These are phyloP conservation scores for Leccinum subgranulosum DNA, from an alignment of 768 basidiomycete genomes.

Conservation along the genomic window DNA sequence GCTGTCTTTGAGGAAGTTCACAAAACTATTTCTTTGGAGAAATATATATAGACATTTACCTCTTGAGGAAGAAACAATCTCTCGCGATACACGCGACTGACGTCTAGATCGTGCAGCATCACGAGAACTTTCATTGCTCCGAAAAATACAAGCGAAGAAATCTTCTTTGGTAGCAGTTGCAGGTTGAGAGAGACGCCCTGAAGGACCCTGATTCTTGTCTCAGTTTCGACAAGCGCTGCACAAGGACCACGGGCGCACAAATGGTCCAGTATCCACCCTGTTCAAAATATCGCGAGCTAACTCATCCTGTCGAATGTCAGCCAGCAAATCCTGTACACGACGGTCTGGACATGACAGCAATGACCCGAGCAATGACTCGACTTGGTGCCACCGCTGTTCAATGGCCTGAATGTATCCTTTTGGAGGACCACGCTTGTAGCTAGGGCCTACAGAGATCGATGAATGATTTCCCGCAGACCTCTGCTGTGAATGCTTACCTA, in stretches of 20 bases:
- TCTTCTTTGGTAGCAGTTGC: slow-evolving; percentile 70
- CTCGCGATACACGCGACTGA: slow-evolving; percentile 74
- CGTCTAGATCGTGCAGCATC: slow-evolving; percentile 63
- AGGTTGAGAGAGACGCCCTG: slow-evolving; percentile 60
- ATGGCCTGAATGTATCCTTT: slow-evolving; percentile 94
- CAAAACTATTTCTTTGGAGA: neutral
- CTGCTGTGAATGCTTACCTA: slow-evolving; percentile 38
- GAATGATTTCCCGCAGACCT: neutral
- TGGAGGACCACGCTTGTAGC: slow-evolving; percentile 80
- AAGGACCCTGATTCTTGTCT: slow-evolving; percentile 52
- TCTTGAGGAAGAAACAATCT: slow-evolving; percentile 74
- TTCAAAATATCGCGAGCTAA: slow-evolving; percentile 74
- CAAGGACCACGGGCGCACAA: slow-evolving; percentile 43
- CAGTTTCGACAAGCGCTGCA: neutral
- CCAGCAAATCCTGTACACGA: slow-evolving; percentile 57
- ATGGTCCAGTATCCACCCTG: slow-evolving; percentile 77
- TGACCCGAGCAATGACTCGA: slow-evolving; percentile 85
- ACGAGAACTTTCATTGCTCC: slow-evolving; percentile 50
- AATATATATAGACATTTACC: slow-evolving; percentile 31
- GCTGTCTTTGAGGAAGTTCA: slow-evolving; percentile 40
- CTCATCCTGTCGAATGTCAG: slow-evolving; percentile 66
- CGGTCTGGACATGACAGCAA: slow-evolving; percentile 71
- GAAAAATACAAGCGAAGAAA: slow-evolving; percentile 71
- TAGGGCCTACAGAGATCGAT: slow-evolving; percentile 50
- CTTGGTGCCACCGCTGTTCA: slow-evolving; percentile 88